Evolutionary conservation across 2,329 filamentous ascomycete species (phyloP).

Genomic region (Ophiostoma sp.): DNA sequence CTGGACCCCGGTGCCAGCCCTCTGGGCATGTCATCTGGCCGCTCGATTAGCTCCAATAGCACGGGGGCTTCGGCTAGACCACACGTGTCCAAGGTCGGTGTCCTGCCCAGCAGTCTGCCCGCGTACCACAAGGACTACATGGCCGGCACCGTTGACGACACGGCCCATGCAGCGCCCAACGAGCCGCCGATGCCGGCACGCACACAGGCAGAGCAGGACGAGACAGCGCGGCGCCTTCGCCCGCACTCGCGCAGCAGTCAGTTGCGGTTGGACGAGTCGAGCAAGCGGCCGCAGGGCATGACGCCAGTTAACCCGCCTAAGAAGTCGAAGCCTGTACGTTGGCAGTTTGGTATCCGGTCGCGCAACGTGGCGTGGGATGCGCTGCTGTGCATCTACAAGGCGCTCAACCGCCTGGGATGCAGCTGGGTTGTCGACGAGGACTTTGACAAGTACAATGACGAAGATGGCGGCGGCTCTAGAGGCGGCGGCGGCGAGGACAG

Average conservation of each 20-base stretch:
- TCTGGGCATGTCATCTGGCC: constrained; percentile 51
- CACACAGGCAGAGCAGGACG: constrained; percentile 71
- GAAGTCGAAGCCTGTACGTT: constrained; percentile 76
- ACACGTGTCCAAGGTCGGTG: constrained; percentile 79
- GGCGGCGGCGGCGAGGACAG: constrained; percentile 28
- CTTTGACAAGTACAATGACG: constrained; percentile 44
- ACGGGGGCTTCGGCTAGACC: constrained; percentile 47
- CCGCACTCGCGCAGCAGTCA: constrained; percentile 74
- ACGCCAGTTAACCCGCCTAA: constrained; percentile 60
- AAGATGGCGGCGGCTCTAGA: constrained; percentile 31
- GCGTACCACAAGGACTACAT: constrained; percentile 89
- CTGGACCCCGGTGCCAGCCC: constrained; percentile 43
- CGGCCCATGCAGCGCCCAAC: constrained; percentile 42
- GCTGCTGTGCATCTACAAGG: constrained; percentile 90
- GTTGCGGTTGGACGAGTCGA: constrained; percentile 60
- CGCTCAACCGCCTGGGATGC: constrained; percentile 78
- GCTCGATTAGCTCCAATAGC: constrained; percentile 48
- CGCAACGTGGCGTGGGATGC: constrained; percentile 92
- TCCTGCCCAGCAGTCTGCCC: constrained; percentile 85
- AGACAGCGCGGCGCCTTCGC: constrained; percentile 73
- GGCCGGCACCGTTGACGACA: constrained; percentile 48
- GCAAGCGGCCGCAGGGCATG: constrained; percentile 55
- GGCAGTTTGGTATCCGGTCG: constrained; percentile 96
- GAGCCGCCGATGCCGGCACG: constrained; percentile 49
- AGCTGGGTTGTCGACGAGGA: constrained; percentile 72